Percentiles rank a stretch among this genome's conserved stretches.
Conservation (phyloP, 1,139 yeast species). For the Wickerhamomyces sp. region DNA sequence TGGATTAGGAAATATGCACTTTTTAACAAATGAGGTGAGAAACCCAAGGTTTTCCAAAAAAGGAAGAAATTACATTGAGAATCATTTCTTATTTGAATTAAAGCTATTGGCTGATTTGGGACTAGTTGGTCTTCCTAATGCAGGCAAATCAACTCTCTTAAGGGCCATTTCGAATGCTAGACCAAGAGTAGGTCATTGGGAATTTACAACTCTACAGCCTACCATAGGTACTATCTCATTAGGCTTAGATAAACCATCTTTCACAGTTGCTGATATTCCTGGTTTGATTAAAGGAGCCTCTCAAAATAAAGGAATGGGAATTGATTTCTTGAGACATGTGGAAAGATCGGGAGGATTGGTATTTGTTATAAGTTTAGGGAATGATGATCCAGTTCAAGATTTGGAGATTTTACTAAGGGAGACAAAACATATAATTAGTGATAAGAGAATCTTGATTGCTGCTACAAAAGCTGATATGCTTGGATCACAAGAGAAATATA, state of each 20-base stretch:
- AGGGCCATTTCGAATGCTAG: constrained; percentile 87
- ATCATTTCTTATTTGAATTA: constrained; percentile 71
- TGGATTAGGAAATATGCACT: constrained; percentile 96
- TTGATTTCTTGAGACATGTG: constrained; percentile 85
- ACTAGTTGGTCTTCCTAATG: constrained; percentile 91
- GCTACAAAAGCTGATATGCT: constrained; percentile 89
- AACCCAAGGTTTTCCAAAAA: constrained; percentile 84
- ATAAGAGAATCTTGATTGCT: constrained; percentile 65
- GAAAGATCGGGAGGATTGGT: constrained; percentile 89
- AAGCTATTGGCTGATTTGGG: constrained; percentile 91
- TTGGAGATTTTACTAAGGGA: constrained; percentile 59
- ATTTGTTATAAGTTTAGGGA: constrained; percentile 77
- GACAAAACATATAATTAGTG: constrained; percentile 60
- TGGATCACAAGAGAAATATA: constrained; percentile 43
- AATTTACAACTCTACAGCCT: constrained; percentile 90
- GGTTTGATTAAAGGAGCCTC: constrained; percentile 90
- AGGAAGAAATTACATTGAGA: constrained; percentile 70
- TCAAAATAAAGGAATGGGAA: constrained; percentile 85
- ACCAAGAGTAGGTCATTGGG: constrained; percentile 96
- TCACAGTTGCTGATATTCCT: constrained; percentile 92
- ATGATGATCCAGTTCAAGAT: constrained; percentile 57
- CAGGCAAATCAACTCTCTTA: constrained; percentile 87
- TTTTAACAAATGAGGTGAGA: constrained; percentile 73
- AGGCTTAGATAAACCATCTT: constrained; percentile 64
- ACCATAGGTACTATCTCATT: constrained; percentile 81